These are phyloP conservation scores for Citropsis articulata DNA, from an alignment of 345 rosid species.

Conservation along the genomic window DNA sequence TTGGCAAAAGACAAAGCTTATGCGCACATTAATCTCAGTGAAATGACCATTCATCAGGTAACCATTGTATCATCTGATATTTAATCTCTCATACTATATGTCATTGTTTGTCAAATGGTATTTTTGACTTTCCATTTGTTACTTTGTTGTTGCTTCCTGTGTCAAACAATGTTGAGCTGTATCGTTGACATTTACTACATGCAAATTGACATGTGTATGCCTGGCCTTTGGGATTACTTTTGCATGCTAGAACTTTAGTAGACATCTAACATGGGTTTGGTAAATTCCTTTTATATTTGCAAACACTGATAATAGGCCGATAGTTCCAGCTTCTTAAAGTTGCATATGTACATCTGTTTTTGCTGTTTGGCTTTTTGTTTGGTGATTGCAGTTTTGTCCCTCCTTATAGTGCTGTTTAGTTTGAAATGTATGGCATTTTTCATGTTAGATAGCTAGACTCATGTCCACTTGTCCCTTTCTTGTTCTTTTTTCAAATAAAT, in stretches of 20 bases:
- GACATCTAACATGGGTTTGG: neutral
- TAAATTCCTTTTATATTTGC: neutral
- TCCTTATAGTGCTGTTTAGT: neutral
- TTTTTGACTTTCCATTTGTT: neutral
- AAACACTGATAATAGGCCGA: neutral
- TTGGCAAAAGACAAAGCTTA: conserved; percentile 65
- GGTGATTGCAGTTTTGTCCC: neutral
- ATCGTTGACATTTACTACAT: neutral
- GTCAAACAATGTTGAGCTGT: neutral
- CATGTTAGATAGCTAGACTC: neutral
- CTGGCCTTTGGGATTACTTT: neutral
- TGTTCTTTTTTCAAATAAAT: neutral
- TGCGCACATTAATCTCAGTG: conserved; percentile 49
- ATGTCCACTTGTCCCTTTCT: neutral
- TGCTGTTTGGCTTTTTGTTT: neutral
- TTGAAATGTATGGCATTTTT: neutral
- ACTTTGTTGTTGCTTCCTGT: neutral
- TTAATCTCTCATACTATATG: neutral
- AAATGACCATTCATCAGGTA: conserved; percentile 59
- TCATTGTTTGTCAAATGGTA: neutral
- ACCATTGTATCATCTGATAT: neutral
- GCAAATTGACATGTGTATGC: neutral
- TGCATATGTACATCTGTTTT: neutral
- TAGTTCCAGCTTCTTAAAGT: neutral
- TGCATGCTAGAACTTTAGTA: neutral